These are phyloP conservation scores for Aegilops sharonensis DNA, from an alignment of 176 grass and related monocot genomes.

Conservation along the genomic window DNA sequence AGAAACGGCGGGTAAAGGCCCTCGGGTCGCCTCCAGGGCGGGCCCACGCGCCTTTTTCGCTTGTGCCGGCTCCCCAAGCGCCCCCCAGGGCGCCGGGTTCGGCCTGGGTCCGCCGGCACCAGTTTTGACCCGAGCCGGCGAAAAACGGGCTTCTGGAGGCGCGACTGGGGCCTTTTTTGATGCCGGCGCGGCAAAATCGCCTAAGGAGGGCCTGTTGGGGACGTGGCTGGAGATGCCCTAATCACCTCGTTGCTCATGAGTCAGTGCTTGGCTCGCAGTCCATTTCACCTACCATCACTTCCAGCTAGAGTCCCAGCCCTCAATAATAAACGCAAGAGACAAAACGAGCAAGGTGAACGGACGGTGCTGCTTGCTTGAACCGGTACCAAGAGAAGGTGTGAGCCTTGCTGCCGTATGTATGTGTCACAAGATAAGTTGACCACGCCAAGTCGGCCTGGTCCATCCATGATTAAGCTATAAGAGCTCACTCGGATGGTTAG, in stretches of 20 bases:
- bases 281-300: neutral
- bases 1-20: too few species aligned
- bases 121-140: too few species aligned
- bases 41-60: too few species aligned
- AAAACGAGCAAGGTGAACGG: neutral
- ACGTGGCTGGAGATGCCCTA: neutral
- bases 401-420: neutral
- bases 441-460: neutral
- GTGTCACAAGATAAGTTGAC: neutral
- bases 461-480: neutral
- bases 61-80: too few species aligned
- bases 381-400: neutral
- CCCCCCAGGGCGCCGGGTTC: too few species aligned
- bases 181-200: too few species aligned
- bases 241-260: neutral
- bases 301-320: neutral
- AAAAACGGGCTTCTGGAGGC: too few species aligned
- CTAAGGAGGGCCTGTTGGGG: too few species aligned
- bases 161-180: too few species aligned
- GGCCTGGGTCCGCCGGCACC: too few species aligned
- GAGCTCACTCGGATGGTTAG: neutral
- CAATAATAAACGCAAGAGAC: neutral
- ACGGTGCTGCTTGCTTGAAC: neutral
- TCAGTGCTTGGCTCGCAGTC: neutral
- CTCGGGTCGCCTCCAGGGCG: too few species aligned